Evolutionary conservation across 2,329 filamentous ascomycete species (phyloP).

Genomic region (Aureobasidium sp.): DNA sequence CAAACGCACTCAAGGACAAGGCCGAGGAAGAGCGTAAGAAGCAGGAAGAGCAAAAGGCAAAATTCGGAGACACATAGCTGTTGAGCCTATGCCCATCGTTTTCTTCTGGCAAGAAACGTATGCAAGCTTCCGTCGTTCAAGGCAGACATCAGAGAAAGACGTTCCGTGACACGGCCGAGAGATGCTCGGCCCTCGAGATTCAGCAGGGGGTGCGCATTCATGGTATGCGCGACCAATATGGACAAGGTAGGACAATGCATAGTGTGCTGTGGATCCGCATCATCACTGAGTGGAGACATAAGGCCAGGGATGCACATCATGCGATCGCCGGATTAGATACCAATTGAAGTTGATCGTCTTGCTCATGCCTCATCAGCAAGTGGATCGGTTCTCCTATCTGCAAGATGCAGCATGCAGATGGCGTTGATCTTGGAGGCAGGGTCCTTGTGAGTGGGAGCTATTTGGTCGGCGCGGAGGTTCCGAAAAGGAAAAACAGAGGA

Average conservation of each 20-base stretch:
- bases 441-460: not conserved
- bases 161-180: not conserved
- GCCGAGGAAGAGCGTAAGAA: conserved; percentile 13
- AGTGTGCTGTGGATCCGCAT: not conserved
- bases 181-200: not conserved
- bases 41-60: conserved; percentile 13
- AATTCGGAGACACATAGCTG: conserved; percentile 3
- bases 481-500: not conserved
- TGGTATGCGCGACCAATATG: not conserved
- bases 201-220: not conserved
- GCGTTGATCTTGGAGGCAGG: not conserved
- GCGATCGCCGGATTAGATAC: not conserved
- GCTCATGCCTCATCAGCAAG: not conserved
- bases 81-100: not conserved
- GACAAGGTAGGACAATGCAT: conserved; percentile 9
- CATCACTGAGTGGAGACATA: not conserved
- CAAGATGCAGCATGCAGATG: not conserved
- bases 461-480: not conserved
- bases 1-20: conserved; percentile 13
- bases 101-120: not conserved
- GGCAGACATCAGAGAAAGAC: not conserved
- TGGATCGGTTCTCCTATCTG: not conserved
- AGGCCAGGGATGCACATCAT: not conserved
- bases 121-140: not conserved
- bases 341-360: too few species aligned